phyloP scores from a whole-genome alignment of 257 asterid species.

The Ocimum tenuiflorum region DNA sequence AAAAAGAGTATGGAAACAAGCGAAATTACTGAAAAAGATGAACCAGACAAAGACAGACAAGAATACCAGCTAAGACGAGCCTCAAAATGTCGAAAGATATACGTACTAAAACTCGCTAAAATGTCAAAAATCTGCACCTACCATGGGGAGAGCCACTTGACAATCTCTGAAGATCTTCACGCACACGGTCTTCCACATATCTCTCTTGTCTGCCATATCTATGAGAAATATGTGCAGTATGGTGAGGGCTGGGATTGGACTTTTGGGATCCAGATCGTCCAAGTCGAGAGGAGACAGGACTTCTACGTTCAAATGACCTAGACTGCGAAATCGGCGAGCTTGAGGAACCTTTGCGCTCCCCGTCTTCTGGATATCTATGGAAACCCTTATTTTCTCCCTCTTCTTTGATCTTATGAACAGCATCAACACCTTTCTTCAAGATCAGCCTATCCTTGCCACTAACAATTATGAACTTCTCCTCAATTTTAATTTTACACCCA shows the following conservation, averaged over 20 bases:
- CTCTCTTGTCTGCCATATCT: constrained; percentile 66
- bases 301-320: constrained; percentile 71
- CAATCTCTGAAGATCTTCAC: constrained; percentile 60
- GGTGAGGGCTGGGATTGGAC: constrained; percentile 59
- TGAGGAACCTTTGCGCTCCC: constrained; percentile 48
- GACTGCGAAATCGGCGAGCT: constrained; percentile 55
- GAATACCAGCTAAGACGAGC: neutral
- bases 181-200: constrained; percentile 62
- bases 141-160: constrained; percentile 79
- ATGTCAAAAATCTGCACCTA: constrained; percentile 33
- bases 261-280: constrained; percentile 59
- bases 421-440: constrained; percentile 80
- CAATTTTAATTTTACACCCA: constrained; percentile 88
- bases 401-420: constrained; percentile 81
- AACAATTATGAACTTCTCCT: constrained; percentile 88
- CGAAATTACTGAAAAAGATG: constrained; percentile 26
- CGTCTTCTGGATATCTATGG: constrained; percentile 53
- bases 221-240: constrained; percentile 40
- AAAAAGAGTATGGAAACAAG: constrained; percentile 36
- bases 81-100: constrained; percentile 3
- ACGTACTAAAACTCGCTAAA: neutral
- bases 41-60: constrained; percentile 5
- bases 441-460: constrained; percentile 96
- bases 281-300: constrained; percentile 63
- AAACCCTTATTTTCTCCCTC: constrained; percentile 56